Conservation (phyloP, 176 grass and related monocot species). For the Ananas comosus region DNA sequence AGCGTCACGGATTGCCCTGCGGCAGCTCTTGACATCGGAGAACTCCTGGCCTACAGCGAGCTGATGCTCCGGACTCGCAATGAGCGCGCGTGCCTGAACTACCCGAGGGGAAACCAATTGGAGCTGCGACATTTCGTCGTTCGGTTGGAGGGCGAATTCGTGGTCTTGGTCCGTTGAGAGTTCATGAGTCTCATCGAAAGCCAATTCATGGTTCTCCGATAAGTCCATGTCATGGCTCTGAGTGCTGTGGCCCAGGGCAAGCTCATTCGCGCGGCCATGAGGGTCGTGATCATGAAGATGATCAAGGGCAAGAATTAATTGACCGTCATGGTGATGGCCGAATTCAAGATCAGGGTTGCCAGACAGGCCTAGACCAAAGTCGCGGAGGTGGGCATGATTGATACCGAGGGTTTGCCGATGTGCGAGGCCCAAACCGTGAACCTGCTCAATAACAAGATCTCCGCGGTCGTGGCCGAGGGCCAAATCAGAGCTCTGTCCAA, state of each 20-base stretch:
- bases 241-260: constrained; percentile 49
- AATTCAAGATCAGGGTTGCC: too few species aligned
- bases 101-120: constrained; percentile 52
- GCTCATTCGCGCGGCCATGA: constrained; percentile 45
- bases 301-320: constrained; percentile 51
- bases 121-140: constrained; percentile 42
- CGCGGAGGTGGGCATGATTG: constrained; percentile 33
- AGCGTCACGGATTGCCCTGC: constrained; percentile 75
- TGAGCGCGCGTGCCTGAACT: constrained; percentile 54
- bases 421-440: constrained; percentile 39
- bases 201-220: constrained; percentile 60
- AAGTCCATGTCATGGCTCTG: constrained; percentile 53
- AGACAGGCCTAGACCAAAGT: constrained; percentile 38
- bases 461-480: constrained; percentile 66
- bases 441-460: constrained; percentile 45
- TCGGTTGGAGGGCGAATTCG: constrained; percentile 53
- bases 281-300: constrained; percentile 18
- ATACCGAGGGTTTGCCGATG: constrained; percentile 27
- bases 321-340: constrained; percentile 47
- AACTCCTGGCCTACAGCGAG: constrained; percentile 78
- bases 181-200: constrained; percentile 54
- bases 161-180: constrained; percentile 73
- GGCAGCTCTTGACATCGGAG: constrained; percentile 79
- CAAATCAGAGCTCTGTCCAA: constrained; percentile 71
- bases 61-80: constrained; percentile 56